These are phyloP conservation scores for Pseudogymnoascus verrucosus DNA, from an alignment of 2,329 filamentous ascomycete genomes.

Conservation along the genomic window DNA sequence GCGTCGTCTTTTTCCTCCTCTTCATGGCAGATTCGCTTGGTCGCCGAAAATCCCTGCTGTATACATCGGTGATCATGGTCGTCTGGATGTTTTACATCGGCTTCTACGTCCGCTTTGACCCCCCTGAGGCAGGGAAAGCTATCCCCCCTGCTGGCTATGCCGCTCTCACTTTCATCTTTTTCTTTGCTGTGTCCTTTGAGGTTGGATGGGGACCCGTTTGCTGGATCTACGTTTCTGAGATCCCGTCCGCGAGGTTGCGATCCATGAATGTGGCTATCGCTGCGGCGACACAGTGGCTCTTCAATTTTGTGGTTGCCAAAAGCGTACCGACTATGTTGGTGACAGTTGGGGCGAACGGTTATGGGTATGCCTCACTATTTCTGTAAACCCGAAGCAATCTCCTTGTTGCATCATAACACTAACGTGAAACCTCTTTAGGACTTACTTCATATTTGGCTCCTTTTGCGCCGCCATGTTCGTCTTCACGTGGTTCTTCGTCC, in stretches of 20 bases:
- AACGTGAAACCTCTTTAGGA: background rate
- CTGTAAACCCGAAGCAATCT: background rate
- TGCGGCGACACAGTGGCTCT: conserved; percentile 62
- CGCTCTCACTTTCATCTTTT: conserved; percentile 60
- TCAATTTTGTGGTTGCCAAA: conserved; percentile 61
- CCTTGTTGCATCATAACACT: background rate
- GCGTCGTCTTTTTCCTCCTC: conserved; percentile 53
- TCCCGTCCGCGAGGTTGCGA: conserved; percentile 55
- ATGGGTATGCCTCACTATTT: conserved; percentile 10
- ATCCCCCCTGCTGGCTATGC: conserved; percentile 43
- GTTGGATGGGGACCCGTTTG: conserved; percentile 61
- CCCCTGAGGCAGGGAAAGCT: conserved; percentile 37
- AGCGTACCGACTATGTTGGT: conserved; percentile 20
- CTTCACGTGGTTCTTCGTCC: conserved; percentile 29
- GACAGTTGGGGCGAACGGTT: conserved; percentile 15
- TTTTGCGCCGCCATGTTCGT: conserved; percentile 48
- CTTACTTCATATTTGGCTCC: conserved; percentile 50
- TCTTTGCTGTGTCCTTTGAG: conserved; percentile 61
- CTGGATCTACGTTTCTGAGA: conserved; percentile 64
- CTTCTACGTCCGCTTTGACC: conserved; percentile 52
- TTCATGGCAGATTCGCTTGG: conserved; percentile 59
- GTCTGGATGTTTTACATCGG: conserved; percentile 59
- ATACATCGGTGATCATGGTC: conserved; percentile 38
- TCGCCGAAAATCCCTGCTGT: conserved; percentile 48
- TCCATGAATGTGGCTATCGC: conserved; percentile 58